Evolutionary conservation across 306 rosid species (phyloP), one percentile per base, ranked within the genome.

Genomic region (Rosa persica): DNA sequence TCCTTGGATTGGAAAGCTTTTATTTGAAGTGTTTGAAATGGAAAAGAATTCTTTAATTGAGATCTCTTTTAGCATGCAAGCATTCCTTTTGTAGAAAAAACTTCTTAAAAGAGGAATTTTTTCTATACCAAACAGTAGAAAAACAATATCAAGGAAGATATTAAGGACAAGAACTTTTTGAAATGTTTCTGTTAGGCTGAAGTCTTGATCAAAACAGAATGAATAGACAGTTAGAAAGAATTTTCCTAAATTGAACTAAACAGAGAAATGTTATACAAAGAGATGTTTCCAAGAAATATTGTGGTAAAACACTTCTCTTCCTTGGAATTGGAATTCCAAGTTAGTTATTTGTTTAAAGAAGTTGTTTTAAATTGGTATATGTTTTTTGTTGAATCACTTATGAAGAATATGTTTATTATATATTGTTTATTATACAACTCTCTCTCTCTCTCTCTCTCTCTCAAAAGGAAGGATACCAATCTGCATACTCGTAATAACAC

Each of bases 401-500:
- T 30, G 36, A 30, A 30, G 36, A 2, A 2, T 30, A 30, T 30
- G 36, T 30, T 30, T 30, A 30, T 30, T 30, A 30, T 30, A 3
- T 30, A 30, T 30, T 30, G 34, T 30, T 30, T 30, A 30, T 30
- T 30, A 30, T 30, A 30, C 36, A 30, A 30, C 3, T 51, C 36
- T 51, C 47, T 43, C 47, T 8, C 47, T 43, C 47, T 43, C 10
- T 43, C 47, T 43, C 47, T n/a, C n/a, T n/a, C n/a, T n/a, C n/a
- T n/a, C n/a, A n/a, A n/a, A n/a, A n/a, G n/a, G n/a, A n/a, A n/a
- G 20, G 76, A 34, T 52, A 36, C 30, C 12, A 38, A 52, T 71
- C 51, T 77, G 34, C 77, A 70, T 13, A 20, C 69, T 74, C 79
- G 43, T 79, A 75, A 79, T 55, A 69, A 67, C 73, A 73, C 38